These are phyloP conservation scores for Amoebophrya sp. DNA, from an alignment of 169 alveolate species.

Conservation along the genomic window DNA sequence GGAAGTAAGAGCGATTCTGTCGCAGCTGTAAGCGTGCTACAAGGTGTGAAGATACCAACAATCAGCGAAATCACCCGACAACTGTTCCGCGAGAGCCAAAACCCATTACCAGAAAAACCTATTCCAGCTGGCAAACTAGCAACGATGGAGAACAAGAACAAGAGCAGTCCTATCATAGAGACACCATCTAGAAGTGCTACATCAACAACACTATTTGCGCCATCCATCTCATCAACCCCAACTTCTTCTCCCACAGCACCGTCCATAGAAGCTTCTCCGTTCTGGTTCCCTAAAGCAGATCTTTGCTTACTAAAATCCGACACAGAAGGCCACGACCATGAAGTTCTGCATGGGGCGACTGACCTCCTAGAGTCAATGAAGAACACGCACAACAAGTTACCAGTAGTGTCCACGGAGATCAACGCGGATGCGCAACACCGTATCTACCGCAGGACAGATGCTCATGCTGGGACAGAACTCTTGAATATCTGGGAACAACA, in stretches of 20 bases:
- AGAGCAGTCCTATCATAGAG: too few species aligned
- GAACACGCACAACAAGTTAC: not conserved
- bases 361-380: not conserved
- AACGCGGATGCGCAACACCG: constrained; percentile 25
- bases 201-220: too few species aligned
- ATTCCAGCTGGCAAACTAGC: too few species aligned
- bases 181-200: too few species aligned
- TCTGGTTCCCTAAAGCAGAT: not conserved
- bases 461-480: not conserved
- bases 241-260: not conserved
- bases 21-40: too few species aligned
- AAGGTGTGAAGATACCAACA: too few species aligned
- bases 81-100: too few species aligned
- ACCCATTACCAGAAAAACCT: too few species aligned
- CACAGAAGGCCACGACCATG: constrained; percentile 13
- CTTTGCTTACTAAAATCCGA: not conserved
- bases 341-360: not conserved
- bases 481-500: not conserved
- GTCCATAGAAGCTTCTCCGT: not conserved
- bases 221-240: too few species aligned
- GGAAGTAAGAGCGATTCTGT: too few species aligned
- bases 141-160: too few species aligned
- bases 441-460: not conserved
- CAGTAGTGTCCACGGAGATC: not conserved
- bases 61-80: too few species aligned